A percentile compares a stretch with the other conserved stretches of the same genome.
Evolutionary conservation across 768 basidiomycete species (phyloP).

Genomic region (Panellus pusillus): DNA sequence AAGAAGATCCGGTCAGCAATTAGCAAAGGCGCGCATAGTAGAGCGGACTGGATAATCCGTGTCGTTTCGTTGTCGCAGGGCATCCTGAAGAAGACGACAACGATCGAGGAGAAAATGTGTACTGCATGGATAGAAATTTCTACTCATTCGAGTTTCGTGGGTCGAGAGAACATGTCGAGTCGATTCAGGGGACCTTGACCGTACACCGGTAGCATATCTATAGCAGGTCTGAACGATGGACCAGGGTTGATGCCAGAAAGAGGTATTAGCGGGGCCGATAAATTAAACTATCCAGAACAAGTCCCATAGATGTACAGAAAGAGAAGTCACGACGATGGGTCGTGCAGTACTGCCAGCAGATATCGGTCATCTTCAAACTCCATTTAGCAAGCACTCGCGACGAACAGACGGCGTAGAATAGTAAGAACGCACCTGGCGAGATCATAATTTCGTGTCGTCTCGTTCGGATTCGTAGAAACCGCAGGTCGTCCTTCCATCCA

Average conservation of each 20-base stretch:
- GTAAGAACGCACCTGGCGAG: slow-evolving; percentile 68
- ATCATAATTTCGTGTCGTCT: slow-evolving; percentile 93
- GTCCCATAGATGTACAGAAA: slow-evolving; percentile 20
- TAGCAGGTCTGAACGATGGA: slow-evolving; percentile 1
- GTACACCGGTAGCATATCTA: slow-evolving; percentile 7
- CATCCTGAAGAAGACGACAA: too few species aligned
- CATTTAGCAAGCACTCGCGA: background rate
- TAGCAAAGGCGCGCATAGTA: too few species aligned
- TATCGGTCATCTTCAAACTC: slow-evolving; percentile 67
- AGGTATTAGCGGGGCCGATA: slow-evolving; percentile 6
- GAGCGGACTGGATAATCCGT: too few species aligned
- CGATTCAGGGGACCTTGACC: background rate
- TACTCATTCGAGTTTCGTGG: too few species aligned
- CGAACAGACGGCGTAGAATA: too few species aligned
- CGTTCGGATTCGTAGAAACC: slow-evolving; percentile 89
- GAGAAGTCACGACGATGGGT: slow-evolving; percentile 46
- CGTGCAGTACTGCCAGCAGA: slow-evolving; percentile 81
- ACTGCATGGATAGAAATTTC: too few species aligned
- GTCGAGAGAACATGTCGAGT: background rate
- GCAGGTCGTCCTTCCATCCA: slow-evolving; percentile 69
- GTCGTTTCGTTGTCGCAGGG: too few species aligned
- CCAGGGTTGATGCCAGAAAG: background rate
- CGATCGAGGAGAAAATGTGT: too few species aligned
- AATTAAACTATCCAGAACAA: slow-evolving; percentile 9
- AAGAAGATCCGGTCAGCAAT: too few species aligned